Percentiles rank a stretch among this genome's conserved stretches.
Evolutionary conservation across 148 eudicot species (phyloP).

Genomic region (Rheum nobile): DNA sequence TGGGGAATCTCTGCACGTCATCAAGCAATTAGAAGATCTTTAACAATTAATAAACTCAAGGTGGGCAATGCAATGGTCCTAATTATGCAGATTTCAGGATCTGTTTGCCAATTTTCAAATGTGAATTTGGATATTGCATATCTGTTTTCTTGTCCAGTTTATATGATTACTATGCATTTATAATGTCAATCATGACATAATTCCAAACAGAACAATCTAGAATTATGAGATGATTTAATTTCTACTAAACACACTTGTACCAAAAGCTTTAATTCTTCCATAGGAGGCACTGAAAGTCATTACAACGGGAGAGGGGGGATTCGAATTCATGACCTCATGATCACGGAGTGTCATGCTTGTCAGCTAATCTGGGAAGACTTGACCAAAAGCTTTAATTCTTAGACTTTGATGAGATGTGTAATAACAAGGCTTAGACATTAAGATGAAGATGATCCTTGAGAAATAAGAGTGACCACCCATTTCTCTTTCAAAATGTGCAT

Average conservation of each 20-base stretch:
- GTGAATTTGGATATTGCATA: neutral
- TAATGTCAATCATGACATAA: neutral
- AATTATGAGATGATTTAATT: neutral
- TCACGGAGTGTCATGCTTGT: no score
- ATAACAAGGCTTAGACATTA: neutral
- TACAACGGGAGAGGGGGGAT: no score
- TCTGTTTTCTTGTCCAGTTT: neutral
- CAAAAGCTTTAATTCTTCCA: neutral
- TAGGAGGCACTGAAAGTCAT: no score
- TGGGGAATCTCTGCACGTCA: slow-evolving; percentile 4
- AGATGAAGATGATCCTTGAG: neutral
- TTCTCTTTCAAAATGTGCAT: neutral
- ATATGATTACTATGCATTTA: neutral
- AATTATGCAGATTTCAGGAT: slow-evolving; percentile 1
- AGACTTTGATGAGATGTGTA: neutral
- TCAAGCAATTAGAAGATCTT: slow-evolving; percentile 4
- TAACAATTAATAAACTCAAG: neutral
- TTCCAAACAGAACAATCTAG: neutral
- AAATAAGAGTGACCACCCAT: neutral
- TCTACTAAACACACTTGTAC: neutral
- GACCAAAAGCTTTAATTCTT: neutral
- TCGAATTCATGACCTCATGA: no score
- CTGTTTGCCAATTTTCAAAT: slow-evolving; percentile 2
- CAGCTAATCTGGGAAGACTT: no score
- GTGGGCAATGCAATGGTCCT: neutral